These are phyloP conservation scores for Microbotryum scabiosae DNA, from an alignment of 1,284 basidiomycete genomes.

Conservation along the genomic window DNA sequence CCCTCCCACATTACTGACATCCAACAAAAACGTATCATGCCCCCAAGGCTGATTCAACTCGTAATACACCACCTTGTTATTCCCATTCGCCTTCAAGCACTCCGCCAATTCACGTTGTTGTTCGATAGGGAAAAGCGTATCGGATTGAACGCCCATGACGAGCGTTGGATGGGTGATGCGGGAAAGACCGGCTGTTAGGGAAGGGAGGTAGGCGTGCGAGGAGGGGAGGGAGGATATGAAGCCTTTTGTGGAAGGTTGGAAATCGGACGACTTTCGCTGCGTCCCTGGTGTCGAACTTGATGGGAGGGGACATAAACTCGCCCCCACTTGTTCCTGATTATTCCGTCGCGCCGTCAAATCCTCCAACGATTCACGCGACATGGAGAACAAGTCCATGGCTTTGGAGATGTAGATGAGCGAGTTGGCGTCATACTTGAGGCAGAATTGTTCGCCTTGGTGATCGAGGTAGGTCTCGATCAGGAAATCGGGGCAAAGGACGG, in stretches of 20 bases:
- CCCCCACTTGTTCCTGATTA: background rate
- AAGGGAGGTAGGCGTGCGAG: conserved; percentile 60
- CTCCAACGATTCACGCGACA: conserved; percentile 69
- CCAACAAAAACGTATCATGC: conserved; percentile 78
- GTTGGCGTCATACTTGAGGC: conserved; percentile 97
- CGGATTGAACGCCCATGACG: conserved; percentile 89
- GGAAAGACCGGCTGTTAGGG: conserved; percentile 70
- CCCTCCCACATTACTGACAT: conserved; percentile 67
- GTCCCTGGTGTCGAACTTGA: conserved; percentile 7
- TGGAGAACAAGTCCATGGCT: conserved; percentile 98
- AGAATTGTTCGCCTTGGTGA: conserved; percentile 82
- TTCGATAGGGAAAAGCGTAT: conserved; percentile 94
- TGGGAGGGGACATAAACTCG: conserved; percentile 44
- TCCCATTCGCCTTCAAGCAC: conserved; percentile 80
- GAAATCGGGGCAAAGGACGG: conserved; percentile 81
- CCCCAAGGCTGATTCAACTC: conserved; percentile 98
- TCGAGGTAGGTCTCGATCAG: conserved; percentile 98
- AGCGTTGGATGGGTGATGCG: conserved; percentile 76
- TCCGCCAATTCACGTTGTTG: conserved; percentile 94
- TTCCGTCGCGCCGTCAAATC: conserved; percentile 46
- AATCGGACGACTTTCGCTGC: conserved; percentile 53
- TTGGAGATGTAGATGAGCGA: conserved; percentile 97
- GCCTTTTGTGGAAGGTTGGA: conserved; percentile 8
- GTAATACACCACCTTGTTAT: conserved; percentile 82
- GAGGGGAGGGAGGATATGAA: conserved; percentile 49